phyloP scores from a whole-genome alignment of 257 asterid species.

The Nemophila menziesii region DNA sequence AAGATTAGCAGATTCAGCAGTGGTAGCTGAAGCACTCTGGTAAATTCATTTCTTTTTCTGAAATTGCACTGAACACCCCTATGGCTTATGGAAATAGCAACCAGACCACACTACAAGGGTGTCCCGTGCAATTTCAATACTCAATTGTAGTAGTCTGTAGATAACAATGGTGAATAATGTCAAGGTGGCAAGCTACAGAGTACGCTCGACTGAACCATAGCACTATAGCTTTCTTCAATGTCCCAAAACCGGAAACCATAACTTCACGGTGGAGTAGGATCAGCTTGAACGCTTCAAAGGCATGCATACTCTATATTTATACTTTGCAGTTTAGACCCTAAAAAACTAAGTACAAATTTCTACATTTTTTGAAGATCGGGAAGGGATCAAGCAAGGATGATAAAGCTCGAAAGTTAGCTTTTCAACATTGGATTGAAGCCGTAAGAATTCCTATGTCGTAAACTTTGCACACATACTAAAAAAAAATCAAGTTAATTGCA shows the following conservation, averaged over 20 bases:
- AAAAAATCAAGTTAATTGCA: background rate
- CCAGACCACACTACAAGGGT: background rate
- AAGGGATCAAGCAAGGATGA: conserved; percentile 21
- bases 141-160: background rate
- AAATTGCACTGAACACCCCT: background rate
- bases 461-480: background rate
- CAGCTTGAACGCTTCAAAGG: conserved; percentile 21
- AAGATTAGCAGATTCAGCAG: conserved; percentile 24
- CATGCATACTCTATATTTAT: background rate
- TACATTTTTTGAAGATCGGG: conserved; percentile 13
- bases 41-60: too few relatives aligned
- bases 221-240: conserved; percentile 18
- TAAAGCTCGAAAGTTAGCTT: conserved; percentile 13
- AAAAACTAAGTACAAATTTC: background rate
- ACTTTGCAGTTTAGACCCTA: background rate
- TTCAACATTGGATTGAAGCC: conserved; percentile 20
- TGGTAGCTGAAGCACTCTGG: conserved; percentile 28
- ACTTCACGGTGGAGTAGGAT: conserved; percentile 22
- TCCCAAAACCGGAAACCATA: conserved; percentile 18
- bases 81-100: too few relatives aligned
- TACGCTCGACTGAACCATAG: conserved; percentile 17
- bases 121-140: background rate
- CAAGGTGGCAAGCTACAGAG: conserved; percentile 46
- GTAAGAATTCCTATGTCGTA: conserved; percentile 7
- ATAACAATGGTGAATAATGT: conserved; percentile 1